Evolutionary conservation across 225 moss, liverwort and hornwort genomes (phyloP), one percentile per base, ranked within the genome.

Genomic region (Climacium dendroides): DNA sequence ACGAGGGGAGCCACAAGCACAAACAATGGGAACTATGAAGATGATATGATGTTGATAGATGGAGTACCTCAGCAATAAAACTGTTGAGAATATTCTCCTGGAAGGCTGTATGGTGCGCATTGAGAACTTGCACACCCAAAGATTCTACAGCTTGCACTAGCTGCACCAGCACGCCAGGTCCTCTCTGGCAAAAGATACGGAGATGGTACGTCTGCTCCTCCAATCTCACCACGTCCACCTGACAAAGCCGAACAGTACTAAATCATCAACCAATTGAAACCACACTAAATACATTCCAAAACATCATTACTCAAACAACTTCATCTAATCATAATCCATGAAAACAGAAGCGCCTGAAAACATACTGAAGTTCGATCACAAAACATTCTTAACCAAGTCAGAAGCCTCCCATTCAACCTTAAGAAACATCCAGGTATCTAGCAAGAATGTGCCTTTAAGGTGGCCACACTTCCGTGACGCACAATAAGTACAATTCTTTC

Each of bases 121-220:
- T 98, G 83, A 95, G 91, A 41, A 98, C 97, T 89, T 98, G 96
- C 26, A 97, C 94, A 41, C 98, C 98, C 72, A 98, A 78, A 9
- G 96, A 97, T 78, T 98, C 97, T 43, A 98, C 92, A 34, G 98
- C 96, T 89, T 98, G 96, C 93, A 98, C 95, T 19, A 98, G 89
- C 72, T 98, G 98, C 83, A 96, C 96, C 69, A 98, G 90, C 82
- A 98, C 98, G 39, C 98, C 98, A 18, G 96, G 97, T 64, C 98
- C 98, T 87, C 93, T 95, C 81, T 96, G 96, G 71, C 98, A 98
- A 79, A 96, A 97, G 45, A 98, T 97, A 54, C 96, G 95, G 20
- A 98, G 92, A 91, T 98, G 98, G 79, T 97, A 98, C 19, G 93
- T 95, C 91, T 95, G 96, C 79, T 97, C 97, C 87, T 98, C 97